A percentile compares a stretch with the other conserved stretches of the same genome.
Conservation (phyloP, 805 yeast genomes). For the Lachancea cidri region DNA sequence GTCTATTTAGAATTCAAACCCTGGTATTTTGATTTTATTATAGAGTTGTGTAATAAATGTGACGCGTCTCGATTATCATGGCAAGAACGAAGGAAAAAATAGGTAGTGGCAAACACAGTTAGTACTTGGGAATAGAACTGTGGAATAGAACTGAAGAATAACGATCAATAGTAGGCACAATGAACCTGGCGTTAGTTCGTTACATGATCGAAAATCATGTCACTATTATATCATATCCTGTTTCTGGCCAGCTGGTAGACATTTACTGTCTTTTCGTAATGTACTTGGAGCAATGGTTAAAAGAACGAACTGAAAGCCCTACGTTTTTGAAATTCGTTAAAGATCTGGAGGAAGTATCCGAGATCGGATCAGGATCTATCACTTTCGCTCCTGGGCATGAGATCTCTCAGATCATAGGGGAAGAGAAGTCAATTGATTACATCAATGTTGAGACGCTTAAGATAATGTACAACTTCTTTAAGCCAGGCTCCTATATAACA, state of each 20-base stretch:
- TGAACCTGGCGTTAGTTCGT: conserved; percentile 8
- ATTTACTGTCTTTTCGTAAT: conserved; percentile 17
- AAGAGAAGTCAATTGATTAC: conserved; percentile 11
- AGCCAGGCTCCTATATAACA: conserved; percentile 1
- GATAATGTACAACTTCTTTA: conserved; percentile 12
- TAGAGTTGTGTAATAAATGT: too few relatives aligned
- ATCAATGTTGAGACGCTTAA: conserved; percentile 20
- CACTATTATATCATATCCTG: conserved; percentile 18
- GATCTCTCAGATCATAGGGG: background rate
- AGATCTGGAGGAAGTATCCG: conserved; percentile 12
- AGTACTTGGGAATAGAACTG: too few relatives aligned
- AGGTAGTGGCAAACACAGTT: background rate
- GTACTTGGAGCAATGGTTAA: background rate
- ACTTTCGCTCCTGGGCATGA: background rate
- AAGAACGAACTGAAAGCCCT: background rate
- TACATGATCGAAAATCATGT: conserved; percentile 24
- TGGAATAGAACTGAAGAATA: background rate
- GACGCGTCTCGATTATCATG: background rate
- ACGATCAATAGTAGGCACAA: background rate
- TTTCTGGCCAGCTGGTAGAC: conserved; percentile 23
- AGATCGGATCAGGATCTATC: conserved; percentile 13
- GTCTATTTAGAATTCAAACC: too few relatives aligned
- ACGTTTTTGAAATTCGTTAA: conserved; percentile 9
- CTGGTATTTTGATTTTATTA: too few relatives aligned
- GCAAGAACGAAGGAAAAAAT: background rate